Conservation (phyloP, 495 filamentous ascomycete genomes). For the Gamarada debralockiae region DNA sequence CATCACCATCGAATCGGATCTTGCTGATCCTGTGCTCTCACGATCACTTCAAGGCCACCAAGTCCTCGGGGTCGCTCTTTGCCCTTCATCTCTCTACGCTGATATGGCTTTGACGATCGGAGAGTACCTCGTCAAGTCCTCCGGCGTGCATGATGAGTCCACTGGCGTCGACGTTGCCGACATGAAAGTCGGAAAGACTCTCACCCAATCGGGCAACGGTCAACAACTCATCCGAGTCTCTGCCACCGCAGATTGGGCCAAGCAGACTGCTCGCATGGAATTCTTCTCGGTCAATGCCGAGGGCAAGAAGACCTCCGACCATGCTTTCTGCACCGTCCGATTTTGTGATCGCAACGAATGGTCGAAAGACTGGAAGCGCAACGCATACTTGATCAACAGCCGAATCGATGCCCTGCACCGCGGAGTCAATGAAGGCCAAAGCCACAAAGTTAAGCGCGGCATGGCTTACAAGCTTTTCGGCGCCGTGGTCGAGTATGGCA, state of each 20-base stretch:
- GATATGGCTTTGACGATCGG: conserved; percentile 73
- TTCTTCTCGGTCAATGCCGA: background rate
- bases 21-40: conserved; percentile 54
- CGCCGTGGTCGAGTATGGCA: conserved; percentile 62
- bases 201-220: conserved; percentile 52
- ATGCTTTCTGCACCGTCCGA: conserved; percentile 47
- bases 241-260: background rate
- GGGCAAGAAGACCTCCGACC: conserved; percentile 28
- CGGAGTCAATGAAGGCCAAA: conserved; percentile 50
- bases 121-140: conserved; percentile 58
- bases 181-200: conserved; percentile 61
- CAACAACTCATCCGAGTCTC: background rate
- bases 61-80: conserved; percentile 52
- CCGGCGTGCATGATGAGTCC: conserved; percentile 41
- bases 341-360: conserved; percentile 40
- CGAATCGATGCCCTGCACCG: conserved; percentile 43
- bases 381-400: conserved; percentile 45
- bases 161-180: conserved; percentile 55
- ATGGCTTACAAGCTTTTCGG: conserved; percentile 71
- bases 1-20: conserved; percentile 63
- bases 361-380: conserved; percentile 48
- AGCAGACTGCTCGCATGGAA: background rate
- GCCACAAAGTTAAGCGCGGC: conserved; percentile 31
- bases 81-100: conserved; percentile 58
- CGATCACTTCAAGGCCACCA: conserved; percentile 60